Evolutionary conservation across 345 rosid genomes (phyloP), one percentile per base, ranked within the genome.

Genomic region (Aethionema arabicum): DNA sequence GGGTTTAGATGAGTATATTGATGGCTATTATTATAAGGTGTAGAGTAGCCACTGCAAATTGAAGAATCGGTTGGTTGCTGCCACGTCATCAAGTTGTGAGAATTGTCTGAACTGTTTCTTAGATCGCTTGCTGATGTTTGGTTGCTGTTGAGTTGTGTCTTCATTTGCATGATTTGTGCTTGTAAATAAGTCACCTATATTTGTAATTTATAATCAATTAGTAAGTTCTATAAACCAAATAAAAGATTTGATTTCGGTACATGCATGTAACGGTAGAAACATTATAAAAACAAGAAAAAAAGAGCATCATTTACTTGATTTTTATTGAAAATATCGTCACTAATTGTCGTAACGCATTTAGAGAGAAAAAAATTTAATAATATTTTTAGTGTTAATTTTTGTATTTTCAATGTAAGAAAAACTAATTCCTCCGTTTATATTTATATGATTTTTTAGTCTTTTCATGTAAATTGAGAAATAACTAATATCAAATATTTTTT

Each of bases 131-230:
- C 36, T 56, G 61, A 77, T 60, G 60, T 62, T 52, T 72, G 67
- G 68, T 72, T 76, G 39, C 81, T 85, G 31, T 82, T 87, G 32
- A 90, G 62, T 35, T 83, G 95, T 58, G 92, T 82, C 75, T 84
- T 90, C 72, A 76, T 80, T 80, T 87, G 95, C 87, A 85, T 83
- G 79, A 93, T 45, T 68, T 93, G 99, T 9, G 90, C 83, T 78
- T 93, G 97, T 65, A 93, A 74, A 61, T 51, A 77, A 41, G 97
- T 90, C 67, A 93, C 96, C 99, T 72, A 53, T 27, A 15, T 30
- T 48, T 57, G 7, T 32, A 40, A 11, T 29, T 29, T 52, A 48
- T 10, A 36, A 59, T n/a, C 21, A 58, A 72, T 59, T 11, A 12
- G 35, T 59, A 32, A 52, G 49, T 39, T 14, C 31, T 52, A 65